Evolutionary conservation across 805 yeast genomes (phyloP), one percentile per base, ranked within the genome.

Genomic region (Yarrowia porcina): DNA sequence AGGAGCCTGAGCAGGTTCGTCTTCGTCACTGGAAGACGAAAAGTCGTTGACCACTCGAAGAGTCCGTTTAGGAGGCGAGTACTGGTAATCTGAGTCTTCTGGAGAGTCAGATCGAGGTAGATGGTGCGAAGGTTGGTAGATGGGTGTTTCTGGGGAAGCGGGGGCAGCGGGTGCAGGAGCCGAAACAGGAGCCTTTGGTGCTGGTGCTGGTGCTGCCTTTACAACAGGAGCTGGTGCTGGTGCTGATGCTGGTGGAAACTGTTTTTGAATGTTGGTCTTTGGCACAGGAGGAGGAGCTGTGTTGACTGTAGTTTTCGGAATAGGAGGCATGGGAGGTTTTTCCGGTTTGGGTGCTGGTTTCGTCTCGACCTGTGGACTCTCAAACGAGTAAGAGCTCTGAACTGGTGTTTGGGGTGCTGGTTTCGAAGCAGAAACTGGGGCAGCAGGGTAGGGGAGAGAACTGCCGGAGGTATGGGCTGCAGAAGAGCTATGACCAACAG

Each of bases 11-110:
- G 45, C 28, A 10, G 61, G 27, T 8, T 56, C 61, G 6, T 56
- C 61, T 18, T 56, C 61, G 21, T 49, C 56, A 13, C 56, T 49
- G 10, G 61, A 56, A 18, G 61, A 56, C 11, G 49, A 39, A 12
- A 30, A 39, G 30, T 56, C 61, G 39, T 56, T 56, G 25, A 56
- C 61, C 28, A 56, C 61, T 39, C 61, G 27, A 28, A 56, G 49
- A 5, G 49, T 41, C 28, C 61, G 28, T 28, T 44, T 23, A 4
- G 59, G 59, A 18, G 59, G 59, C 13, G 59, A 52, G 25, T 33
- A 12, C n/a, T 21, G 59, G 59, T 36, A 36, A 1, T 36, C 59
- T 10, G 44, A 36, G 32, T 25, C 59, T 12, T 25, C 59, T 12
- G 59, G 33, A 5, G 59, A 36, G 17, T 32, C 18, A 12, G 44